Evolutionary conservation across 1,284 basidiomycete species (phyloP).

Genomic region (Mycosarcoma maydis): DNA sequence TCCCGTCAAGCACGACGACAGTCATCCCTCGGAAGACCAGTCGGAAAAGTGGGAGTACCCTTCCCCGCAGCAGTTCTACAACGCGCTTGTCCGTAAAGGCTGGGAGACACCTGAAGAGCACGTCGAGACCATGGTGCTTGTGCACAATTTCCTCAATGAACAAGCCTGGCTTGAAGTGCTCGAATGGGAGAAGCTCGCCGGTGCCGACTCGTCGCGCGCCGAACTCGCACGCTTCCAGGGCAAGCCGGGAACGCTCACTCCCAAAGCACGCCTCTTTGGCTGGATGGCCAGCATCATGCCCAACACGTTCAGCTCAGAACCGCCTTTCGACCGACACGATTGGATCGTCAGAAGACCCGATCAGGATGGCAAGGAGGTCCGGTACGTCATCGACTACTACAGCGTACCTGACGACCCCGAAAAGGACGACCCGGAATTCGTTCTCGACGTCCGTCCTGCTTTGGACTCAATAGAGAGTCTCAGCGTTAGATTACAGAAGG

Average conservation of each 20-base stretch:
- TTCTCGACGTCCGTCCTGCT: constrained; percentile 61
- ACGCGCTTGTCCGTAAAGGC: constrained; percentile 93
- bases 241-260: constrained; percentile 80
- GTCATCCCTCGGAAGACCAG: constrained; percentile 40
- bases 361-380: constrained; percentile 55
- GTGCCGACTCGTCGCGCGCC: constrained; percentile 64
- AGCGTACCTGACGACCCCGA: constrained; percentile 52
- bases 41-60: constrained; percentile 88
- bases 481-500: constrained; percentile 45
- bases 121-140: constrained; percentile 95
- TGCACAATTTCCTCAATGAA: constrained; percentile 98
- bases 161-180: constrained; percentile 94
- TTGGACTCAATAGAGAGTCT: constrained; percentile 53
- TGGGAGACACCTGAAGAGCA: constrained; percentile 98
- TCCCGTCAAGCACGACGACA: constrained; percentile 57
- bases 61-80: constrained; percentile 97
- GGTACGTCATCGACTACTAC: constrained; percentile 67
- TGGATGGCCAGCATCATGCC: constrained; percentile 88
- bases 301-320: constrained; percentile 84
- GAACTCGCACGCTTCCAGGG: constrained; percentile 87
- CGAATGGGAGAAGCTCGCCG: constrained; percentile 79
- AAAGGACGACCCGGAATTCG: constrained; percentile 61
- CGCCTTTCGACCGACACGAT: constrained; percentile 98
- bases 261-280: constrained; percentile 85
- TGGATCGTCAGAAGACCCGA: constrained; percentile 83